A percentile compares a stretch with the other conserved stretches of the same genome.
phyloP scores from a whole-genome alignment of 2,329 filamentous ascomycete genomes.

The Botryotinia narcissicola region DNA sequence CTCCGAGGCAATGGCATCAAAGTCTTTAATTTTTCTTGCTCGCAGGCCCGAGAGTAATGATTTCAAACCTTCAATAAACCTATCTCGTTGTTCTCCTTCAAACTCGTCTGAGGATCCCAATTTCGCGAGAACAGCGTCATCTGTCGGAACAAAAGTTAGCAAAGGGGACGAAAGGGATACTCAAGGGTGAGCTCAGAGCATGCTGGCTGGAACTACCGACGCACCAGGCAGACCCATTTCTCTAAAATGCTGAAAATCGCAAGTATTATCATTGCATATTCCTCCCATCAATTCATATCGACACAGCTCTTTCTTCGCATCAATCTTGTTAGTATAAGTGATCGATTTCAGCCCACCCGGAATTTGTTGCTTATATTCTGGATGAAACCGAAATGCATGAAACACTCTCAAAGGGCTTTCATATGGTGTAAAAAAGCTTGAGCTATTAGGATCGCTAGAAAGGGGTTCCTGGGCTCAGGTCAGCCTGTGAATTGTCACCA shows the following conservation, averaged over 20 bases:
- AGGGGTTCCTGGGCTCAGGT: constrained; percentile 27
- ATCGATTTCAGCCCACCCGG: constrained; percentile 78
- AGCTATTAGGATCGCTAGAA: constrained; percentile 19
- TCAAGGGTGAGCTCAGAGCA: constrained; percentile 28
- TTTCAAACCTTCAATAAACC: constrained; percentile 61
- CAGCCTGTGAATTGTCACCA: constrained; percentile 27
- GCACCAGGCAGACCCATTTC: constrained; percentile 72
- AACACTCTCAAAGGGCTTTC: constrained; percentile 80
- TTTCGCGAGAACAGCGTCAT: constrained; percentile 70
- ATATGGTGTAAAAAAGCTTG: constrained; percentile 58
- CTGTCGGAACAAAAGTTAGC: constrained; percentile 48
- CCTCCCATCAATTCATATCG: constrained; percentile 69
- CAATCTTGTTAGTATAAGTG: constrained; percentile 91
- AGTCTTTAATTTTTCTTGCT: constrained; percentile 60
- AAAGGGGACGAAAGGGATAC: constrained; percentile 37
- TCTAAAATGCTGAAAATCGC: constrained; percentile 77
- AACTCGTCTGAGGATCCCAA: constrained; percentile 66
- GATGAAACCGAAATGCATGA: constrained; percentile 87
- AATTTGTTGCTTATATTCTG: constrained; percentile 66
- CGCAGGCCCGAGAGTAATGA: constrained; percentile 60
- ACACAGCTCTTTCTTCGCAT: constrained; percentile 71
- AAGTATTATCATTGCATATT: constrained; percentile 70
- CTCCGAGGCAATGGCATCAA: constrained; percentile 62
- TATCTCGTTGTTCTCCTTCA: constrained; percentile 57
- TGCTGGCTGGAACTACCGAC: constrained; percentile 44